A percentile compares a stretch with the other conserved stretches of the same genome.
phyloP scores from a whole-genome alignment of 1,284 basidiomycete species.

The Trichosporon ovoides region DNA sequence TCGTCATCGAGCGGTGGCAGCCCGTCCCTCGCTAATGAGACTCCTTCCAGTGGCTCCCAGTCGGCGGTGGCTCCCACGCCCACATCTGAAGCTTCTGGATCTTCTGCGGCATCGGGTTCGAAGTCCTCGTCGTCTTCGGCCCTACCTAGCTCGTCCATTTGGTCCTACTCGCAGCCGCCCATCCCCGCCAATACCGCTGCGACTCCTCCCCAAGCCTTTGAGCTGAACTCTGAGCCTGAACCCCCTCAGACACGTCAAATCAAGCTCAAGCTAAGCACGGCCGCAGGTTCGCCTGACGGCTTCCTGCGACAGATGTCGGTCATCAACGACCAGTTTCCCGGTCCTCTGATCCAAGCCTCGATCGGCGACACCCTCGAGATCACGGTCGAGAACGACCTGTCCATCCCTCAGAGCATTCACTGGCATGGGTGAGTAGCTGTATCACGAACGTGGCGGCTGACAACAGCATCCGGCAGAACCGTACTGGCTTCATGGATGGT shows the following conservation, averaged over 20 bases:
- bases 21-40: not conserved
- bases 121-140: not conserved
- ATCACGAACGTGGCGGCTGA: too few species aligned
- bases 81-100: not conserved
- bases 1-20: not conserved
- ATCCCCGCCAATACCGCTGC: not conserved
- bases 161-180: conserved; percentile 3
- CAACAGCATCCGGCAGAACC: conserved; percentile 24
- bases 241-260: conserved; percentile 1
- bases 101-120: not conserved
- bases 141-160: not conserved
- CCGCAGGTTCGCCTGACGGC: conserved; percentile 12
- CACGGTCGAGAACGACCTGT: conserved; percentile 30
- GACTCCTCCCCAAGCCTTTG: not conserved
- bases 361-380: conserved; percentile 33
- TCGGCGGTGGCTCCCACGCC: not conserved
- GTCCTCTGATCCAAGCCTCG: conserved; percentile 35
- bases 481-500: conserved; percentile 31
- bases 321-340: conserved; percentile 22
- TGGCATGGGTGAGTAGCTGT: conserved; percentile 32
- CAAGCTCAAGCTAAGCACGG: conserved; percentile 9
- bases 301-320: conserved; percentile 15
- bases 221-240: not conserved
- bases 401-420: conserved; percentile 28
- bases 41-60: not conserved